Evolutionary conservation across 2,329 filamentous ascomycete species (phyloP).

Genomic region (Talaromyces sp.): DNA sequence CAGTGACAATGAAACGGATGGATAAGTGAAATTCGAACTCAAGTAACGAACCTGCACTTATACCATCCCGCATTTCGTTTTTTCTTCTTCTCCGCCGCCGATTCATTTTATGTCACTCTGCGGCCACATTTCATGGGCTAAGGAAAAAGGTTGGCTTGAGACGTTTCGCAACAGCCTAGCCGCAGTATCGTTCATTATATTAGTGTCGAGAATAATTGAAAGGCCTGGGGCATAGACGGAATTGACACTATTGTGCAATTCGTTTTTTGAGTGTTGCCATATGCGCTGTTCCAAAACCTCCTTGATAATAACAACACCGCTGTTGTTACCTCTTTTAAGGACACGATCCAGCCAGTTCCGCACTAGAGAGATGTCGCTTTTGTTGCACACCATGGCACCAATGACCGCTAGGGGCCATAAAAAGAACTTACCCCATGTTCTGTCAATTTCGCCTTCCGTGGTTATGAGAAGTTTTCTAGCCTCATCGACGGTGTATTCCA

Average conservation of each 20-base stretch:
- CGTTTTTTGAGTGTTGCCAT: neutral
- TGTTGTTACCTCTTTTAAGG: slow-evolving; percentile 4
- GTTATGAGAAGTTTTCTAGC: slow-evolving; percentile 6
- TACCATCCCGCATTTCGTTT: neutral
- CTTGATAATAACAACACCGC: slow-evolving; percentile 3
- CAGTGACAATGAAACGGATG: neutral
- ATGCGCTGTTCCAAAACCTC: slow-evolving; percentile 5
- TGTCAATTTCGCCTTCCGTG: slow-evolving; percentile 3
- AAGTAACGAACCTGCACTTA: neutral
- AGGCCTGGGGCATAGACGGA: neutral
- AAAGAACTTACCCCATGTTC: slow-evolving; percentile 9
- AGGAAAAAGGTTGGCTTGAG: neutral
- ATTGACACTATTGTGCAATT: neutral
- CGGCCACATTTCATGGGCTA: neutral
- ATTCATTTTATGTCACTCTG: neutral
- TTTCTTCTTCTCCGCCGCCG: neutral
- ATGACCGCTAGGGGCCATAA: slow-evolving; percentile 10
- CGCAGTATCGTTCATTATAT: slow-evolving; percentile 6
- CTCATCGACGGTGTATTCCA: neutral
- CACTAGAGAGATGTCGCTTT: slow-evolving; percentile 1
- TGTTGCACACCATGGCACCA: slow-evolving; percentile 3
- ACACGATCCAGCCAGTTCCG: slow-evolving; percentile 8
- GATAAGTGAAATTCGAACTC: neutral
- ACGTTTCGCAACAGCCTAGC: neutral
- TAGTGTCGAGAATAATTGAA: slow-evolving; percentile 4